Conservation (phyloP, 73 alveolate genomes). For the Paraurostyla sp. region DNA sequence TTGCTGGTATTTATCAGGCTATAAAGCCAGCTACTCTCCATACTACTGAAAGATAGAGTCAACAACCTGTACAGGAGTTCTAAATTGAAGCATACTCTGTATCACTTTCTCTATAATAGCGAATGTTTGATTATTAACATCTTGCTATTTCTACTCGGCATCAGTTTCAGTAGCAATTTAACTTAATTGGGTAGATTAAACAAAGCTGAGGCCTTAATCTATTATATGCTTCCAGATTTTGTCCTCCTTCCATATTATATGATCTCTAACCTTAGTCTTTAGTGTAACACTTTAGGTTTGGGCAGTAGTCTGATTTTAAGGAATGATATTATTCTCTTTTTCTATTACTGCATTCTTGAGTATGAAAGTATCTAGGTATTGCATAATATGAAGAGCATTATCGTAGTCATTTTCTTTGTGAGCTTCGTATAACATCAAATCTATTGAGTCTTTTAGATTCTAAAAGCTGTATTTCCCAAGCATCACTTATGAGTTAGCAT, state of each 20-base stretch:
- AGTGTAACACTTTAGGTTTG: neutral
- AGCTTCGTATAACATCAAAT: conserved; percentile 24
- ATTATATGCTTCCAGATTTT: conserved; percentile 20
- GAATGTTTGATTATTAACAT: too few relatives aligned
- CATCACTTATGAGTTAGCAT: neutral
- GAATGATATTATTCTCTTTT: neutral
- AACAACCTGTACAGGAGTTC: neutral
- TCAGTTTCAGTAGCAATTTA: neutral
- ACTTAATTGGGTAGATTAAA: neutral
- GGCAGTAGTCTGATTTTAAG: neutral
- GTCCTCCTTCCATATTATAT: conserved; percentile 40
- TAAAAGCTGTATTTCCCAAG: conserved; percentile 31
- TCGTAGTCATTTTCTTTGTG: conserved; percentile 27
- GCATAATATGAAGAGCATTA: neutral
- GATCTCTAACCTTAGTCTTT: neutral
- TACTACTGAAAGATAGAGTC: neutral
- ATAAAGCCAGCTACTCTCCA: neutral
- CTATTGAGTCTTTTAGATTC: conserved; percentile 31
- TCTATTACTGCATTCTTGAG: neutral
- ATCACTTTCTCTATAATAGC: too few relatives aligned
- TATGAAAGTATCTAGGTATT: neutral
- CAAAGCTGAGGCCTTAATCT: neutral
- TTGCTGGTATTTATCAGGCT: neutral
- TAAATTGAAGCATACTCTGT: neutral
- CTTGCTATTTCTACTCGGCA: neutral